A percentile compares a stretch with the other conserved stretches of the same genome.
Conservation (phyloP, 2,329 filamentous ascomycete genomes). For the Cadophora malorum region DNA sequence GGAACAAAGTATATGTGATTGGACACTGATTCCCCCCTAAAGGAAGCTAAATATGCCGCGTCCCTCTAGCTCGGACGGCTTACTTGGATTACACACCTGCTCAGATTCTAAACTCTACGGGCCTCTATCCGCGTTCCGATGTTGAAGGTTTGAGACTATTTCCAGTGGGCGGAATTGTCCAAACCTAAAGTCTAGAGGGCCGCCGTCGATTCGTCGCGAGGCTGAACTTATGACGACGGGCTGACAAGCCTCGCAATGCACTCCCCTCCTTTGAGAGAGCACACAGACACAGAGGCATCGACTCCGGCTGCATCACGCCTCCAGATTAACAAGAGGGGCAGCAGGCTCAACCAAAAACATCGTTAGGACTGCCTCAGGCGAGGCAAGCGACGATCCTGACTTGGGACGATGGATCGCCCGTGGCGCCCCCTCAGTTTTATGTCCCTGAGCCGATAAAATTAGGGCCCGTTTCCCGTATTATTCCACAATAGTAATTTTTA, state of each 20-base stretch:
- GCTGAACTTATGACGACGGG: constrained; percentile 11
- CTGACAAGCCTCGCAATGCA: background rate
- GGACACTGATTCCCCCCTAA: constrained; percentile 4
- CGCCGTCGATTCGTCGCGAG: constrained; percentile 4
- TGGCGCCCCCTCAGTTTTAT: background rate
- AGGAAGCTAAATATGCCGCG: background rate
- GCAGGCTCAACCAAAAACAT: background rate
- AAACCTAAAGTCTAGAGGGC: background rate
- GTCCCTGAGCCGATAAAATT: background rate
- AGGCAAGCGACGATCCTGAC: constrained; percentile 4
- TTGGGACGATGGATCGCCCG: constrained; percentile 15
- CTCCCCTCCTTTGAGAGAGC: background rate
- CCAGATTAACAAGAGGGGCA: constrained; percentile 7
- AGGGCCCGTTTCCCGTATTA: background rate
- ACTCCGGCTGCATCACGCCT: background rate
- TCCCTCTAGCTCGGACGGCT: background rate
- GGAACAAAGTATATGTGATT: constrained; percentile 10
- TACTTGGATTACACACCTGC: background rate
- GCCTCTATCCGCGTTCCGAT: constrained; percentile 7
- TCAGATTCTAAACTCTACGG: background rate
- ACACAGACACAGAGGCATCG: background rate
- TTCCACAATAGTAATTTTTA: background rate
- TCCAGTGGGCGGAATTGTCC: background rate
- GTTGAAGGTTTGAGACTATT: background rate
- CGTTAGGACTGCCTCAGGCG: background rate